Percentiles rank a stretch among this genome's conserved stretches.
Evolutionary conservation across 2,329 filamentous ascomycete species (phyloP).

Genomic region (Aspergillus sp.): DNA sequence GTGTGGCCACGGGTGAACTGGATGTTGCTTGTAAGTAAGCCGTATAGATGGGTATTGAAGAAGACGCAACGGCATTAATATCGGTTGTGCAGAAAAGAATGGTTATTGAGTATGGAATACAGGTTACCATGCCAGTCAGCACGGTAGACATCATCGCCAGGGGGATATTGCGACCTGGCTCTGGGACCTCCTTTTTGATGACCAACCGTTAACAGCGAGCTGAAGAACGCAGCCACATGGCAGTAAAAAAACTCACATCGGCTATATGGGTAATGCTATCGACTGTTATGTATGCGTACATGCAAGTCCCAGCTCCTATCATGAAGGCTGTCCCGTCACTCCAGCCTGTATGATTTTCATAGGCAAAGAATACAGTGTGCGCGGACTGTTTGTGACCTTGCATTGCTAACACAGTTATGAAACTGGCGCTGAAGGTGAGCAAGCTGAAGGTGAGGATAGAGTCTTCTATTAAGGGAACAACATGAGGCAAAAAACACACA

Average conservation of each 20-base stretch:
- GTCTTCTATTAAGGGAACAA: conserved; percentile 18
- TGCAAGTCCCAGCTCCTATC: conserved; percentile 27
- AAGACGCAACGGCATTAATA: conserved; percentile 15
- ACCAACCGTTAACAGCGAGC: neutral
- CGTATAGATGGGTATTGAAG: conserved; percentile 21
- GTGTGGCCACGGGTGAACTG: conserved; percentile 14
- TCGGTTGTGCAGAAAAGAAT: conserved; percentile 26
- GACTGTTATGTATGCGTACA: conserved; percentile 28
- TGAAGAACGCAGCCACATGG: neutral
- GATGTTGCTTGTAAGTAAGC: conserved; percentile 22
- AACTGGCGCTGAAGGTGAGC: conserved; percentile 25
- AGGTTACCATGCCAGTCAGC: conserved; percentile 21
- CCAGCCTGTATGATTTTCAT: conserved; percentile 29
- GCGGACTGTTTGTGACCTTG: conserved; percentile 19
- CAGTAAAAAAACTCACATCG: conserved; percentile 14
- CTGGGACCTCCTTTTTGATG: conserved; percentile 20
- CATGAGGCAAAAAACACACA: conserved; percentile 16
- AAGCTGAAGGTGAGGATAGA: conserved; percentile 22
- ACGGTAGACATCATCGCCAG: conserved; percentile 24
- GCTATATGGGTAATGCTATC: conserved; percentile 29
- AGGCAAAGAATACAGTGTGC: conserved; percentile 16
- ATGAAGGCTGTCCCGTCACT: conserved; percentile 24
- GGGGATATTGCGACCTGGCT: conserved; percentile 23
- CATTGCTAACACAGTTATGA: conserved; percentile 30
- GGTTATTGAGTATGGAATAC: conserved; percentile 21